A percentile compares a stretch with the other conserved stretches of the same genome.
These are phyloP conservation scores for Alternaria novae-zelandiae DNA, from an alignment of 2,329 filamentous ascomycete species.

Conservation along the genomic window DNA sequence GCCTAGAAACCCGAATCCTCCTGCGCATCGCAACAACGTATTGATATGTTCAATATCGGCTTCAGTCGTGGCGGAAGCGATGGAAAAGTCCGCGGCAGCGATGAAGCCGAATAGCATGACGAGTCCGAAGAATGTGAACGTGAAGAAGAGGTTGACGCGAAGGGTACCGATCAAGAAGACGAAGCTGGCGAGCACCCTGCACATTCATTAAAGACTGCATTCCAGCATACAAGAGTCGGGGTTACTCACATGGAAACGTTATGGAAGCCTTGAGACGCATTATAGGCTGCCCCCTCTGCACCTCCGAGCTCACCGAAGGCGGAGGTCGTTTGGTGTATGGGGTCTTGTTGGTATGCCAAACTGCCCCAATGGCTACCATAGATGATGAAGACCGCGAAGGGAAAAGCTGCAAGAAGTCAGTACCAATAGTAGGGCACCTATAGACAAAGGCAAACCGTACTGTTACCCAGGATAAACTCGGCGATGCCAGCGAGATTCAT, in stretches of 20 bases:
- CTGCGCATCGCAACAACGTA: conserved; percentile 20
- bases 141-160: conserved; percentile 28
- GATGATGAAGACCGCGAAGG: conserved; percentile 30
- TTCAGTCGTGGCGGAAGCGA: conserved; percentile 14
- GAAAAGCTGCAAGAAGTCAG: conserved; percentile 21
- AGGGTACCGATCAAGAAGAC: conserved; percentile 26
- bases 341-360: conserved; percentile 28
- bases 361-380: conserved; percentile 30
- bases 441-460: background rate
- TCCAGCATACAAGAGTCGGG: no score
- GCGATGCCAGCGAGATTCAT: conserved; percentile 29
- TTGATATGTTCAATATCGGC: conserved; percentile 22
- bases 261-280: conserved; percentile 28
- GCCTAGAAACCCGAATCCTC: conserved; percentile 24
- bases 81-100: conserved; percentile 22
- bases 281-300: conserved; percentile 24
- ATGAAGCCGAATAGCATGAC: conserved; percentile 28
- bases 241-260: conserved; percentile 24
- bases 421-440: no score
- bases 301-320: conserved; percentile 23
- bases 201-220: background rate
- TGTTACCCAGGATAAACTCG: conserved; percentile 29
- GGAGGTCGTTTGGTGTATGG: conserved; percentile 20
- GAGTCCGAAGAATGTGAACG: conserved; percentile 22
- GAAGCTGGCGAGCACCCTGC: conserved; percentile 24